A percentile compares a stretch with the other conserved stretches of the same genome.
phyloP scores from a whole-genome alignment of 306 rosid genomes.

The Quercus glauca region DNA sequence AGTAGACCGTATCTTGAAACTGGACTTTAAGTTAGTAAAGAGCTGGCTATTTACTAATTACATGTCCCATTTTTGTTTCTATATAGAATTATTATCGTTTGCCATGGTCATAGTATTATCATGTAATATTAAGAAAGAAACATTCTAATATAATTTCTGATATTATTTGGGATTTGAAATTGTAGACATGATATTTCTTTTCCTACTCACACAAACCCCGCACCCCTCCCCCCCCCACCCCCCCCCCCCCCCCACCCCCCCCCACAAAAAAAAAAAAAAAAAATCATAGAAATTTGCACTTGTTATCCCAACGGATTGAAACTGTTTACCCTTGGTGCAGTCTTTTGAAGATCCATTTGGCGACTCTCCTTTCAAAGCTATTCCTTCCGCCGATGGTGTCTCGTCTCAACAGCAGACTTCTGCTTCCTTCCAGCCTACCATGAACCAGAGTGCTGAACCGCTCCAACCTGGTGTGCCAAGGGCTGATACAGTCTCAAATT shows the following conservation, averaged over 20 bases:
- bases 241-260: no score
- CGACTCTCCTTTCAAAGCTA: conserved; percentile 81
- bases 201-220: no score
- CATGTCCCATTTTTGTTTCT: not conserved
- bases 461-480: conserved; percentile 35
- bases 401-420: conserved; percentile 46
- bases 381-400: conserved; percentile 49
- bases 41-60: not conserved
- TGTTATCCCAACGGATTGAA: no score
- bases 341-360: conserved; percentile 89
- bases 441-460: conserved; percentile 33
- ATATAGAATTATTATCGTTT: not conserved
- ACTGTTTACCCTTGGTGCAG: conserved; percentile 41
- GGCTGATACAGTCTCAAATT: conserved; percentile 46
- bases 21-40: not conserved
- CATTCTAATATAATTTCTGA: not conserved
- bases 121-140: no score
- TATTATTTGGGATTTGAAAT: no score
- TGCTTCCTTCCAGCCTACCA: conserved; percentile 4
- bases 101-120: not conserved
- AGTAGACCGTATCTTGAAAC: not conserved
- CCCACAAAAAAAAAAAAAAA: no score
- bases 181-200: no score
- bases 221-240: no score
- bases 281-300: no score